Base-by-base conservation (phyloP, 2,329 filamentous ascomycete species). In the Chaetothyriales sp. region DNA sequence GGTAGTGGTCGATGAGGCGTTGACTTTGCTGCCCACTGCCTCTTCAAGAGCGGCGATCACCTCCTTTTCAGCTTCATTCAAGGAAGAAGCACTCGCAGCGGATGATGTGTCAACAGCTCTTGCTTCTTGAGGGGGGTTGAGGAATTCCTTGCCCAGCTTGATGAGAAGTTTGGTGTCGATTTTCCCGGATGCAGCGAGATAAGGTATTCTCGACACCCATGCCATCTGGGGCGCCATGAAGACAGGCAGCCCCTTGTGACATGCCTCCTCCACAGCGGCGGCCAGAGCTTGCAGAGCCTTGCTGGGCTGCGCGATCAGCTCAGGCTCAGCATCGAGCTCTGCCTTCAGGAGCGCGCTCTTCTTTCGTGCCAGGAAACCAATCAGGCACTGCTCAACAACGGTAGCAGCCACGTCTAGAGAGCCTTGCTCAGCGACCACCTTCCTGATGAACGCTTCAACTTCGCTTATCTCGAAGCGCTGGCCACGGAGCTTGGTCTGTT, bases 351-450 rank as follows among this genome's bases (percentile, higher is more conserved):
- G 44, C 49, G 48, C 3, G 60, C 59, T 18, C 88, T 66, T 57
- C 95, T 95, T 0, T 86, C 79, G 0, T 93, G 81, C 1, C 95
- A 73, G 0, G 70, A 73, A 59, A 86, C 81, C 52, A 81, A 83
- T 2, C 82, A 66, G 1, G 95, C 84, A 7, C 92, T 68, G 0
- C 87, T 92, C 2, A 80, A 80, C 0, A 85, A 79, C 57, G 93
- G 85, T 7, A 74, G 70, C 5, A 90, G 68, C 0, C 69, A 68
- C 0, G 64, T 56, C 0, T 78, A 73, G 0, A 77, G 76, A 18
- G 75, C 71, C 45, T 79, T 80, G 59, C 94, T 86, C 7, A 83
- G 78, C 45, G 18, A 36, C 18, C 5, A n/a, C 15, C 22, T 6
- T 15, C 18, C 18, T 49, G 25, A 56, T 84, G 78, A 25, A 25